These are phyloP conservation scores for Diaporthe sp. DNA, from an alignment of 2,329 filamentous ascomycete genomes.

Conservation along the genomic window DNA sequence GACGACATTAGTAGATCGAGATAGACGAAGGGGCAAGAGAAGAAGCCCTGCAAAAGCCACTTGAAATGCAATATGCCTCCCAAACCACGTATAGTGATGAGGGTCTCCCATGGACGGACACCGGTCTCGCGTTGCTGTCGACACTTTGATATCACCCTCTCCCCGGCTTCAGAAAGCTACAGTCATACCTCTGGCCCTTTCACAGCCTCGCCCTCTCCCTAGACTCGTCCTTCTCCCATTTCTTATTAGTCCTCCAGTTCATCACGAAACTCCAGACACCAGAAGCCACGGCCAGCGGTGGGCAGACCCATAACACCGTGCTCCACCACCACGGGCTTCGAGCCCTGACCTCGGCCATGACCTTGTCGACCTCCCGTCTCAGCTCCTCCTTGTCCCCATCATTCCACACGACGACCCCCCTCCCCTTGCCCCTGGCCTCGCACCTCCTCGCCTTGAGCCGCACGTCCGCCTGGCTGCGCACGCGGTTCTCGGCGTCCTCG, in stretches of 20 bases:
- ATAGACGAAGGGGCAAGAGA: too few species aligned
- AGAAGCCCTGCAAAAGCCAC: background rate
- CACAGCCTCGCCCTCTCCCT: conserved; percentile 60
- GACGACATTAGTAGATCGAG: too few species aligned
- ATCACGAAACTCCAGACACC: conserved; percentile 80
- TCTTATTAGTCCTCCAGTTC: conserved; percentile 77
- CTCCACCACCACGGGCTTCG: conserved; percentile 87
- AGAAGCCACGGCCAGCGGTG: conserved; percentile 78
- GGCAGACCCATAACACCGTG: conserved; percentile 76
- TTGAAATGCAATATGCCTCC: background rate
- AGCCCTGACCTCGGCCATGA: conserved; percentile 72
- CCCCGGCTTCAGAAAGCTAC: background rate
- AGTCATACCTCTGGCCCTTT: conserved; percentile 26
- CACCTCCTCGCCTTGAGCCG: conserved; percentile 84
- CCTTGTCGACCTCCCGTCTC: conserved; percentile 73
- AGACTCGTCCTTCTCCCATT: conserved; percentile 75
- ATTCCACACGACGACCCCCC: conserved; percentile 91
- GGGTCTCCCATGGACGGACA: background rate
- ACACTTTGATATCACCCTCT: background rate
- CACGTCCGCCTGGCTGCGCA: conserved; percentile 89
- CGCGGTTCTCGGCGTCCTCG: conserved; percentile 91
- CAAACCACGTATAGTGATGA: too few species aligned
- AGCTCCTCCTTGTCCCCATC: conserved; percentile 82
- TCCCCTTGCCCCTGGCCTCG: conserved; percentile 72
- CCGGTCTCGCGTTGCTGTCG: background rate